Evolutionary conservation across 2,329 filamentous ascomycete species (phyloP).

Genomic region (Sphaceloma murrayae): DNA sequence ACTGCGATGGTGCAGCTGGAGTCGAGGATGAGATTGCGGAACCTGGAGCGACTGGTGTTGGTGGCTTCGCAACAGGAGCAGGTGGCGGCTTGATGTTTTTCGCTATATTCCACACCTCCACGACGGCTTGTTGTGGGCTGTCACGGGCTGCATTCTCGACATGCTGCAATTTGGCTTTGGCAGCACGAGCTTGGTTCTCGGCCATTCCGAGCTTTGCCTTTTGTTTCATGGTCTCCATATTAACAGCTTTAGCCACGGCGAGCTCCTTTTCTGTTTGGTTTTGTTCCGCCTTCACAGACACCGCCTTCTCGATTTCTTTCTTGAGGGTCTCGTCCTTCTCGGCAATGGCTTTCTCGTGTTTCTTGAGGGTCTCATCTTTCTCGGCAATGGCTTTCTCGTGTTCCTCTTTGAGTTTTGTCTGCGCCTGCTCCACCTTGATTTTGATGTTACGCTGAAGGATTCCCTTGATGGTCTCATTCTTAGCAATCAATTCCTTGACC

Average conservation of each 20-base stretch:
- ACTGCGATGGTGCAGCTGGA: constrained; percentile 1
- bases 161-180: constrained; percentile 63
- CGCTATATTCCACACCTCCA: constrained; percentile 76
- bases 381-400: constrained; percentile 22
- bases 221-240: constrained; percentile 33
- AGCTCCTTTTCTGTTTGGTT: constrained; percentile 25
- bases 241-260: constrained; percentile 23
- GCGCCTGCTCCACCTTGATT: constrained; percentile 34
- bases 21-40: constrained; percentile 2
- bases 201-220: constrained; percentile 42
- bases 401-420: constrained; percentile 31
- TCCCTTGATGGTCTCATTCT: constrained; percentile 40
- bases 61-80: constrained; percentile 18
- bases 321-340: constrained; percentile 22
- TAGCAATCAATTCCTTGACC: constrained; percentile 41
- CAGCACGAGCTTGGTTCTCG: constrained; percentile 60
- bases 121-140: constrained; percentile 73
- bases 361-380: constrained; percentile 25
- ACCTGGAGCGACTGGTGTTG: too few relatives aligned
- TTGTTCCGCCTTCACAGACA: constrained; percentile 6
- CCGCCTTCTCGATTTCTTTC: constrained; percentile 20
- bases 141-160: constrained; percentile 75
- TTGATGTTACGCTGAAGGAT: constrained; percentile 52
- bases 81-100: constrained; percentile 45
- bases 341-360: constrained; percentile 28